These are phyloP conservation scores for Aquilaria sinensis DNA, from an alignment of 345 rosid species.

Conservation along the genomic window DNA sequence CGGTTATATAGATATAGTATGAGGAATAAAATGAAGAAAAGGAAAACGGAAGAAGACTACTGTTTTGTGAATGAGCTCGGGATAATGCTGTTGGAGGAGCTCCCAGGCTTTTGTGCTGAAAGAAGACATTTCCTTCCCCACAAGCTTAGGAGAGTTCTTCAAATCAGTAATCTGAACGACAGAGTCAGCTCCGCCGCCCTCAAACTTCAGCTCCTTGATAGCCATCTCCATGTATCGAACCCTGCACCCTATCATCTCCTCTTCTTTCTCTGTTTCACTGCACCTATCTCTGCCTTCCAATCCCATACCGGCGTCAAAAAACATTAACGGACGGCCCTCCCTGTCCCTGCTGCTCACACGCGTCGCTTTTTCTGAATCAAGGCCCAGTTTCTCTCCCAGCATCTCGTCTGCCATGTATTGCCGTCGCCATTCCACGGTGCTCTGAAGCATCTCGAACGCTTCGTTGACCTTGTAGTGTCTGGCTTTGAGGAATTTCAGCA, in stretches of 20 bases:
- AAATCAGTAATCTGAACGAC: slow-evolving; percentile 46
- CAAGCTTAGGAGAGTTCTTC: slow-evolving; percentile 29
- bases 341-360: slow-evolving; percentile 27
- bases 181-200: slow-evolving; percentile 37
- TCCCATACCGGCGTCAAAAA: slow-evolving; percentile 22
- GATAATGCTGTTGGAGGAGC: slow-evolving; percentile 36
- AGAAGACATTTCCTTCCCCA: slow-evolving; percentile 27
- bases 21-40: too few relatives aligned
- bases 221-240: slow-evolving; percentile 39
- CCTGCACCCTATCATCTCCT: slow-evolving; percentile 30
- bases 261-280: slow-evolving; percentile 14
- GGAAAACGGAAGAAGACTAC: slow-evolving; percentile 5
- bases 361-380: slow-evolving; percentile 21
- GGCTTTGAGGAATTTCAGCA: slow-evolving; percentile 45
- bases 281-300: slow-evolving; percentile 28
- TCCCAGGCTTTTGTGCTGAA: slow-evolving; percentile 20
- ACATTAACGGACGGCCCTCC: slow-evolving; percentile 43
- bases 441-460: slow-evolving; percentile 46
- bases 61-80: slow-evolving; percentile 37
- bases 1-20: too few relatives aligned
- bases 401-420: slow-evolving; percentile 25
- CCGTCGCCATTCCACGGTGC: slow-evolving; percentile 42
- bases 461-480: slow-evolving; percentile 32
- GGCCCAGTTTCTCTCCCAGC: slow-evolving; percentile 23
- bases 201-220: slow-evolving; percentile 33